phyloP scores from a whole-genome alignment of 1,284 basidiomycete species.

The Leccinum olivaceoglutinosum region DNA sequence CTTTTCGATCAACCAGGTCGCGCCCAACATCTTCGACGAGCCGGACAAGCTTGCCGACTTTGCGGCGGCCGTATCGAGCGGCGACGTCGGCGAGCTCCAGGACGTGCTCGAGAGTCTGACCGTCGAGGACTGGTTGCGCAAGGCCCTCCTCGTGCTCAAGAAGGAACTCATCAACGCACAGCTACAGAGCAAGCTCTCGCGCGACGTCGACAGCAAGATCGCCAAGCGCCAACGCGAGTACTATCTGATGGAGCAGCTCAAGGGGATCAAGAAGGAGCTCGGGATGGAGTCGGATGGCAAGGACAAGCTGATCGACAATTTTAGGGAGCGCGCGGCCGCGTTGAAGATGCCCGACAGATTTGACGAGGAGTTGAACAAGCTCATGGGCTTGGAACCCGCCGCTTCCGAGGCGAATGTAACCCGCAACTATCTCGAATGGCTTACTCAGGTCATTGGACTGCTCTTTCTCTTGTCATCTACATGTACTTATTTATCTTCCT shows the following conservation, averaged over 20 bases:
- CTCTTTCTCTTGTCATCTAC: background rate
- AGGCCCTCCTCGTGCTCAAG: constrained; percentile 90
- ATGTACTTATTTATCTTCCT: constrained; percentile 2
- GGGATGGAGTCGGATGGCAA: constrained; percentile 98
- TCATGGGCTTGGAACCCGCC: constrained; percentile 86
- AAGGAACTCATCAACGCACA: constrained; percentile 98
- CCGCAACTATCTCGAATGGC: constrained; percentile 93
- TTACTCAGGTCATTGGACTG: constrained; percentile 64
- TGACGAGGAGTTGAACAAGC: constrained; percentile 93
- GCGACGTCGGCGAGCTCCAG: constrained; percentile 89
- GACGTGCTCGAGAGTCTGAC: constrained; percentile 86
- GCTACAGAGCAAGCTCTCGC: constrained; percentile 89
- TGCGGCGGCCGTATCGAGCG: constrained; percentile 91
- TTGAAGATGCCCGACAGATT: constrained; percentile 94
- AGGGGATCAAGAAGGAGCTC: constrained; percentile 98
- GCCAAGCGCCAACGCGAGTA: constrained; percentile 97
- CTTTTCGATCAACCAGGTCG: constrained; percentile 92
- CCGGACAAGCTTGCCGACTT: constrained; percentile 98
- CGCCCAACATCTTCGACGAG: constrained; percentile 97
- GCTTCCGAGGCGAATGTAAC: constrained; percentile 97
- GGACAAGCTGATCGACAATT: constrained; percentile 95
- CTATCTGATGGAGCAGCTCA: constrained; percentile 97
- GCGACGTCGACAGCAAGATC: constrained; percentile 95
- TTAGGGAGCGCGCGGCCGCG: constrained; percentile 82
- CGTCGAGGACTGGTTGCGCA: constrained; percentile 87